These are phyloP conservation scores for Plantago lanceolata DNA, from an alignment of 305 asterid genomes.

Conservation along the genomic window DNA sequence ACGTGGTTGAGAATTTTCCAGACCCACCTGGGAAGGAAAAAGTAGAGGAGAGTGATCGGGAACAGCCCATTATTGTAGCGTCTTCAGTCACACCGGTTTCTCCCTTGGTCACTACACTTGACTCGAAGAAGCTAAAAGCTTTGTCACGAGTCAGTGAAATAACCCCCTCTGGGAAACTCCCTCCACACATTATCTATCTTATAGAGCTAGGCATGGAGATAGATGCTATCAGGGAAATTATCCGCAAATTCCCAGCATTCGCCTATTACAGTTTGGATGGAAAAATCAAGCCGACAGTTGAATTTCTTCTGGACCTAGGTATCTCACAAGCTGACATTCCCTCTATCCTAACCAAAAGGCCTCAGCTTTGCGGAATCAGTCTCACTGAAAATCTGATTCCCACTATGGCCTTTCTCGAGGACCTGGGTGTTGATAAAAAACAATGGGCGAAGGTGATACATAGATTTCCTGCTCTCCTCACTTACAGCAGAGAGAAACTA, in stretches of 20 bases:
- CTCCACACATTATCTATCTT: constrained; percentile 68
- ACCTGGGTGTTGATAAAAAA: constrained; percentile 70
- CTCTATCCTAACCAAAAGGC: constrained; percentile 69
- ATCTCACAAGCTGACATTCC: constrained; percentile 64
- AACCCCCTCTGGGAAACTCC: constrained; percentile 61
- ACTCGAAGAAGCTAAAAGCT: constrained; percentile 63
- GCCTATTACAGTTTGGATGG: constrained; percentile 91
- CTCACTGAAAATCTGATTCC: constrained; percentile 84
- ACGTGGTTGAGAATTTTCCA: constrained; percentile 70
- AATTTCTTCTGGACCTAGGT: constrained; percentile 78
- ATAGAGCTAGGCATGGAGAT: constrained; percentile 86
- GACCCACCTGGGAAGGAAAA: constrained; percentile 57
- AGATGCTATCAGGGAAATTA: constrained; percentile 55
- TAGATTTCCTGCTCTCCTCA: constrained; percentile 85
- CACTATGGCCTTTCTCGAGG: constrained; percentile 81
- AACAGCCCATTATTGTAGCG: constrained; percentile 32
- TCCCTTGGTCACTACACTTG: constrained; percentile 35
- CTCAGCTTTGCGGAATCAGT: constrained; percentile 95
- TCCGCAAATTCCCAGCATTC: constrained; percentile 85
- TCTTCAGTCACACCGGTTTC: constrained; percentile 36
- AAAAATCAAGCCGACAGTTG: constrained; percentile 80
- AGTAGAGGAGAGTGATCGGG: constrained; percentile 36
- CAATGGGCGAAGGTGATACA: constrained; percentile 90
- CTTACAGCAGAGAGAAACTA: constrained; percentile 75
- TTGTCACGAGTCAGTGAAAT: constrained; percentile 71